Conservation (phyloP, 345 rosid genomes). For the Populus pruinosa region DNA sequence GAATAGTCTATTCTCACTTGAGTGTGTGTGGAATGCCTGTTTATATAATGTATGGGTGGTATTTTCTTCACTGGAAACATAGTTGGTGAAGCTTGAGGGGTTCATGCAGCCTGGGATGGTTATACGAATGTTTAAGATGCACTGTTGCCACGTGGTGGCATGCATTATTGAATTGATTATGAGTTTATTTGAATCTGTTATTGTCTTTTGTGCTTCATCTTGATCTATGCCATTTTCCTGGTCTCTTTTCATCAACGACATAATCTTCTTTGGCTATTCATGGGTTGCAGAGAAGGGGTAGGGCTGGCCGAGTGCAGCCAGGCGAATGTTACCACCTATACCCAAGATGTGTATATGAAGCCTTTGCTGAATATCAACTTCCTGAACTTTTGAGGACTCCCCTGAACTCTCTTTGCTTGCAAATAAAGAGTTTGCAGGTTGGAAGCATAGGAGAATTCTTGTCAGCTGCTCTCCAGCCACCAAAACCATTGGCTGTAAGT, state of each 20-base stretch:
- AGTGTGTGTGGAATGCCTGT: background rate
- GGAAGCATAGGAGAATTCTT: constrained; percentile 87
- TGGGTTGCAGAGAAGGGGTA: constrained; percentile 75
- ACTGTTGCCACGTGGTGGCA: background rate
- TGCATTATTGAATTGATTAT: background rate
- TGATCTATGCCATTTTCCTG: constrained; percentile 5
- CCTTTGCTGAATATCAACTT: constrained; percentile 96
- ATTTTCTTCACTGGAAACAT: constrained; percentile 4
- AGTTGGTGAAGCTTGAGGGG: background rate
- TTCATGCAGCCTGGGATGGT: constrained; percentile 2
- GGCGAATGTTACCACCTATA: constrained; percentile 95
- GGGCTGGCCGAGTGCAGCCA: constrained; percentile 96
- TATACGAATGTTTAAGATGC: background rate
- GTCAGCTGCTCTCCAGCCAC: constrained; percentile 95
- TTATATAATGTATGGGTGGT: background rate
- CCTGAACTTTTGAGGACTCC: constrained; percentile 99
- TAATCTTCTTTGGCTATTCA: constrained; percentile 1
- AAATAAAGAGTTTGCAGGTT: constrained; percentile 91
- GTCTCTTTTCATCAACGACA: background rate
- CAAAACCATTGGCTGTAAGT: constrained; percentile 86
- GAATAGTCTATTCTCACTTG: background rate
- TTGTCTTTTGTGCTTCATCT: constrained; percentile 1
- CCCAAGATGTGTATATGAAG: constrained; percentile 86
- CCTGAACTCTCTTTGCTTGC: constrained; percentile 96
- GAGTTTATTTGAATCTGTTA: background rate